Conservation (phyloP, 352 stramenopile species). For the Phytophthora pseudosyringae region DNA sequence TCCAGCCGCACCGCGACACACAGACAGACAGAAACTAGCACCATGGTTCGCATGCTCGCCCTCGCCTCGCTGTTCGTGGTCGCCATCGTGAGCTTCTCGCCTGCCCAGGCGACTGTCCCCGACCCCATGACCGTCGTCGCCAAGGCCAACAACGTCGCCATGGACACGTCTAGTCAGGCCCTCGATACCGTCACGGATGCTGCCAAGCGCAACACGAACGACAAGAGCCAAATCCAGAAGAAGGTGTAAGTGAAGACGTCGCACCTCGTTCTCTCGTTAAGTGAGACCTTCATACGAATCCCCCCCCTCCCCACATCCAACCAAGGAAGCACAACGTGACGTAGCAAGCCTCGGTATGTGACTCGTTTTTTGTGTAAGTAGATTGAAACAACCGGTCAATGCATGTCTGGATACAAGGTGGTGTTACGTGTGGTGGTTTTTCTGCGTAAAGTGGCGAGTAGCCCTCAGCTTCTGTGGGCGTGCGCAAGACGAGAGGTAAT, state of each 20-base stretch:
- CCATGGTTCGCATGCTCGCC: conserved; percentile 31
- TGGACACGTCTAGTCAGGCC: conserved; percentile 27
- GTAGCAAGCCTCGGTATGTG: conserved; percentile 24
- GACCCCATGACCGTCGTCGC: conserved; percentile 31
- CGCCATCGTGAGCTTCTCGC: conserved; percentile 24
- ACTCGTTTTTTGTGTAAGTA: conserved; percentile 32
- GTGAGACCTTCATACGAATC: conserved; percentile 7
- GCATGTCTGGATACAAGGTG: conserved; percentile 22
- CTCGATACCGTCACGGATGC: conserved; percentile 15
- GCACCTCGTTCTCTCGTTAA: neutral
- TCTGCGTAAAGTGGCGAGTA: too few relatives aligned
- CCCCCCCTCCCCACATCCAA: neutral
- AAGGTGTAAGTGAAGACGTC: conserved; percentile 9
- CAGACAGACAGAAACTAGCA: neutral
- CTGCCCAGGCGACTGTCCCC: conserved; percentile 5
- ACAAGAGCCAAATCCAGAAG: conserved; percentile 17
- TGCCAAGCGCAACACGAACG: conserved; percentile 27
- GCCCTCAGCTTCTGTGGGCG: too few relatives aligned
- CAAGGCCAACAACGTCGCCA: conserved; percentile 26
- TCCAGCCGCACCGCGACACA: conserved; percentile 2
- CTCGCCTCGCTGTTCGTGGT: conserved; percentile 26
- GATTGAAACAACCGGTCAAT: conserved; percentile 30
- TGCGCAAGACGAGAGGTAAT: too few relatives aligned
- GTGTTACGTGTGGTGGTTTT: neutral
- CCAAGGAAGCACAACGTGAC: conserved; percentile 9